These are phyloP conservation scores for Podila clonocystis DNA, from an alignment of 192 early-diverging fungal genomes.

Conservation along the genomic window DNA sequence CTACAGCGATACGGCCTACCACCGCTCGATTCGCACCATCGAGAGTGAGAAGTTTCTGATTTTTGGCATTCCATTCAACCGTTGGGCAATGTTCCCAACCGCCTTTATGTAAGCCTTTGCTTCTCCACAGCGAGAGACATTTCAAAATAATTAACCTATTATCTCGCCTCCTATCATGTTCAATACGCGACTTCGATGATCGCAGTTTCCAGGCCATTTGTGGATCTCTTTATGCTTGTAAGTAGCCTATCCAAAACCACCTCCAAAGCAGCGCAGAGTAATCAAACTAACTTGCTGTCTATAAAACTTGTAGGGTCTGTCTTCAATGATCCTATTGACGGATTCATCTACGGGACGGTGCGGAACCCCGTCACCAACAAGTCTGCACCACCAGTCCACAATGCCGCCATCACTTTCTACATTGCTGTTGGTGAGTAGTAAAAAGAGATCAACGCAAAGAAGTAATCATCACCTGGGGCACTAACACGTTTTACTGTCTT, in stretches of 20 bases:
- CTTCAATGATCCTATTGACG: slow-evolving; percentile 70
- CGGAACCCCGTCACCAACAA: slow-evolving; percentile 20
- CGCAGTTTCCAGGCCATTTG: slow-evolving; percentile 64
- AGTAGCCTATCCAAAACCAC: background rate
- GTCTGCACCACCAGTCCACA: slow-evolving; percentile 48
- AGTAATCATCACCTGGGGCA: too few relatives aligned
- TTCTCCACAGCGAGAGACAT: too few relatives aligned
- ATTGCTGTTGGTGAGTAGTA: slow-evolving; percentile 59
- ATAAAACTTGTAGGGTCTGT: slow-evolving; percentile 61
- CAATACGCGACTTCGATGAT: background rate
- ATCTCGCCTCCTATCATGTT: background rate
- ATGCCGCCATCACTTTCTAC: slow-evolving; percentile 70
- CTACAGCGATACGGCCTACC: slow-evolving; percentile 43
- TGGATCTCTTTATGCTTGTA: slow-evolving; percentile 72
- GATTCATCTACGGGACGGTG: slow-evolving; percentile 38
- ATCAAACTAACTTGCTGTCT: background rate
- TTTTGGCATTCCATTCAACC: slow-evolving; percentile 55
- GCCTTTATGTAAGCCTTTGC: slow-evolving; percentile 56
- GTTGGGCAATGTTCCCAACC: slow-evolving; percentile 68
- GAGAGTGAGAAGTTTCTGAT: slow-evolving; percentile 46
- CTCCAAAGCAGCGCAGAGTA: slow-evolving; percentile 3
- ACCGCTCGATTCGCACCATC: slow-evolving; percentile 23
- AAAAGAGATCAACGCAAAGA: too few relatives aligned
- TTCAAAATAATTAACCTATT: background rate
- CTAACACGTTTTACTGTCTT: background rate